Evolutionary conservation across 148 eudicot genomes (phyloP).

Genomic region (Hydrangea macrophylla): DNA sequence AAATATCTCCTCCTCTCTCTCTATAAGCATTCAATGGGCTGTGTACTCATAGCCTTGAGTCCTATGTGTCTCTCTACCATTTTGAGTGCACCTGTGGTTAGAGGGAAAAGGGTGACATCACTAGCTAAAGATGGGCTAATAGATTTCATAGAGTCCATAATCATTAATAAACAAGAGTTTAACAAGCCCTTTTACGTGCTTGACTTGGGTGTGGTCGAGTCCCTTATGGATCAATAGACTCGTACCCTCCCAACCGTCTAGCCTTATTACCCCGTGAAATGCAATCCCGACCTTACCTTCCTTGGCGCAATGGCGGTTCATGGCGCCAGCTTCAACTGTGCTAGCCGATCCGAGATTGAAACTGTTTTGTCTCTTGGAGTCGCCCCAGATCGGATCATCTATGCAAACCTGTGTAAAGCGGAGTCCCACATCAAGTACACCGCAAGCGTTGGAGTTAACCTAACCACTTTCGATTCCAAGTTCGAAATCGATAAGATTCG

Average conservation of each 20-base stretch:
- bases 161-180: not conserved
- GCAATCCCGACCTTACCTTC: conserved; percentile 17
- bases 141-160: conserved; percentile 2
- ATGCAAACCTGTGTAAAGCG: conserved; percentile 26
- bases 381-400: conserved; percentile 20
- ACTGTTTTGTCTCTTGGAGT: conserved; percentile 21
- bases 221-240: conserved; percentile 19
- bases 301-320: conserved; percentile 18
- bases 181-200: conserved; percentile 26
- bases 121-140: not conserved
- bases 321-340: conserved; percentile 24
- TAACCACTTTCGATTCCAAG: conserved; percentile 6
- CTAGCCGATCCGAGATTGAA: conserved; percentile 26
- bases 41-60: not conserved
- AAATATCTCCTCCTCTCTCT: too few relatives aligned
- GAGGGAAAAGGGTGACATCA: not conserved
- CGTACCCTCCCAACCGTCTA: conserved; percentile 15
- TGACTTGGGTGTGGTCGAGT: conserved; percentile 16
- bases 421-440: conserved; percentile 24
- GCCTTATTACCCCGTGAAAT: conserved; percentile 30
- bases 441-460: conserved; percentile 13
- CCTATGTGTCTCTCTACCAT: not conserved
- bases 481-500: conserved; percentile 20
- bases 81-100: conserved; percentile 2
- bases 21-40: too few relatives aligned